These are phyloP conservation scores for Diaporthe batatas DNA, from an alignment of 2,329 filamentous ascomycete genomes.

Conservation along the genomic window DNA sequence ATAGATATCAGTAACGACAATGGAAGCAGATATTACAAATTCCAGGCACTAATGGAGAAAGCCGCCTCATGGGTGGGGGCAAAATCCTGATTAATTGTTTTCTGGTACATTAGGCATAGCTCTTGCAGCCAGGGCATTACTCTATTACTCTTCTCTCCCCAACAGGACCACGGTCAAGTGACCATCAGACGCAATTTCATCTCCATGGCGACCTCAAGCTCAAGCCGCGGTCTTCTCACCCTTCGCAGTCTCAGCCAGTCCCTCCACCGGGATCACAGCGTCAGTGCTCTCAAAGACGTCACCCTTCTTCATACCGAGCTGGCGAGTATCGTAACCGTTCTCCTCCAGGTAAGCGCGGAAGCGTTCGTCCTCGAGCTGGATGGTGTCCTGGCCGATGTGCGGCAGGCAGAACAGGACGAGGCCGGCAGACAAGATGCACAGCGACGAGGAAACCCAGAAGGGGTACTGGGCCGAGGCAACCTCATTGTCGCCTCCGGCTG, in stretches of 20 bases:
- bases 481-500: conserved; percentile 66
- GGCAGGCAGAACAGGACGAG: conserved; percentile 78
- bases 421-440: conserved; percentile 81
- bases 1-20: neutral
- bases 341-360: conserved; percentile 81
- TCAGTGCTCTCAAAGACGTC: conserved; percentile 48
- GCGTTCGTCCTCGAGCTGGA: conserved; percentile 79
- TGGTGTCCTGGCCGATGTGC: conserved; percentile 86
- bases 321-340: conserved; percentile 80
- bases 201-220: neutral
- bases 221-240: conserved; percentile 22
- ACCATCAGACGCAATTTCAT: neutral
- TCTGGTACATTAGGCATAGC: neutral
- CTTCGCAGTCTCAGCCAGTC: conserved; percentile 16
- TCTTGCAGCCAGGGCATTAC: neutral
- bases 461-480: conserved; percentile 82
- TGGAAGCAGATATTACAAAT: neutral
- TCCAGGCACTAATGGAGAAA: too few species aligned
- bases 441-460: conserved; percentile 84
- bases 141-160: neutral
- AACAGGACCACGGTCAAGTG: too few species aligned
- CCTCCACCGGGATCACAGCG: conserved; percentile 23
- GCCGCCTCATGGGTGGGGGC: too few species aligned
- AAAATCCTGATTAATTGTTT: neutral
- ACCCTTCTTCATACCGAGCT: conserved; percentile 61